Conservation (phyloP, 768 basidiomycete genomes). For the Phlebiopsis flavidoalba region DNA sequence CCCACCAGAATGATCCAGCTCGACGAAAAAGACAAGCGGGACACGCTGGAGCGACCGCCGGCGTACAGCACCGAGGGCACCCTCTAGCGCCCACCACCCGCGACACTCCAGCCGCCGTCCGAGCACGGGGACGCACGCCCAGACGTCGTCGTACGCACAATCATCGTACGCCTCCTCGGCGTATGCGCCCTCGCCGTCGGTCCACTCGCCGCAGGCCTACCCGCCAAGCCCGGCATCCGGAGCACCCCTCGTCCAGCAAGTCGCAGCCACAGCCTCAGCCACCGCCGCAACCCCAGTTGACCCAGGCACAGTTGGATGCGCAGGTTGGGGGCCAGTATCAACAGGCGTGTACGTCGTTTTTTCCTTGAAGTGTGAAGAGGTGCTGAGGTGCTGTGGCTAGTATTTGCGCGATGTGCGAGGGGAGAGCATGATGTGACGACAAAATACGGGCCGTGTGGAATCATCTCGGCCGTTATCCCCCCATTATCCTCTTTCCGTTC, state of each 20-base stretch:
- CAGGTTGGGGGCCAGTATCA: conserved; percentile 15
- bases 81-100: background rate
- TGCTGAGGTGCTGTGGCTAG: conserved; percentile 8
- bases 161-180: background rate
- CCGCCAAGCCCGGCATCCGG: background rate
- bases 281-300: background rate
- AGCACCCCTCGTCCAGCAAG: background rate
- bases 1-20: conserved; percentile 4
- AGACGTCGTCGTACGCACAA: background rate
- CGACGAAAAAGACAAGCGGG: conserved; percentile 6
- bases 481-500: conserved; percentile 24
- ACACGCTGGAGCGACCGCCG: background rate
- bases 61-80: background rate
- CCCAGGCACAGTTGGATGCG: conserved; percentile 1
- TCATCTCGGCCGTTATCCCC: conserved; percentile 23
- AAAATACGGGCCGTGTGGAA: conserved; percentile 25
- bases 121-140: background rate
- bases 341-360: conserved; percentile 15
- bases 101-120: background rate
- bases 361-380: background rate
- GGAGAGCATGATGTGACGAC: conserved; percentile 25
- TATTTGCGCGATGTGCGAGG: conserved; percentile 23
- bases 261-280: background rate
- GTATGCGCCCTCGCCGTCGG: background rate
- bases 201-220: background rate